A percentile compares a stretch with the other conserved stretches of the same genome.
These are phyloP conservation scores for Cladosporium sp. DNA, from an alignment of 2,329 filamentous ascomycete genomes.

Conservation along the genomic window DNA sequence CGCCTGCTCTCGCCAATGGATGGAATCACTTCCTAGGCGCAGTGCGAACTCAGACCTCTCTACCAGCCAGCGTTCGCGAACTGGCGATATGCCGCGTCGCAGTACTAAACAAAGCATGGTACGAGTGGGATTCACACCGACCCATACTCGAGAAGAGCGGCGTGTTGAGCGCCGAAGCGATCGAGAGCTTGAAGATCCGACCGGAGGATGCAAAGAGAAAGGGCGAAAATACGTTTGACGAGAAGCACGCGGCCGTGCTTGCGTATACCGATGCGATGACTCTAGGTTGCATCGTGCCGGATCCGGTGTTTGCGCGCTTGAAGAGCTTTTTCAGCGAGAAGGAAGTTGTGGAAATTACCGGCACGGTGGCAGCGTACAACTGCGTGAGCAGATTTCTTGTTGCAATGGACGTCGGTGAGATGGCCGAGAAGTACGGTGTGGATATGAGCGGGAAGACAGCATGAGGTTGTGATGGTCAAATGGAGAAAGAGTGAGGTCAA, in stretches of 20 bases:
- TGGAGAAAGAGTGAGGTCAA: not conserved
- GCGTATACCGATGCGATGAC: conserved; percentile 84
- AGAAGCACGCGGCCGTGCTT: conserved; percentile 64
- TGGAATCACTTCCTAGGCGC: conserved; percentile 56
- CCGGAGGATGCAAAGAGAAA: conserved; percentile 16
- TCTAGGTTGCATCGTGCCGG: conserved; percentile 62
- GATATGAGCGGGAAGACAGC: conserved; percentile 22
- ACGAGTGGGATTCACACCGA: conserved; percentile 78
- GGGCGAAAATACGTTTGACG: conserved; percentile 40
- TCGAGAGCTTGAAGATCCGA: conserved; percentile 40
- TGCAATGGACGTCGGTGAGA: conserved; percentile 63
- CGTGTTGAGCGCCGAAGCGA: conserved; percentile 50
- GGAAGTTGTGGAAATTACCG: conserved; percentile 77
- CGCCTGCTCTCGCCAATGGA: conserved; percentile 53
- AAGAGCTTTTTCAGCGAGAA: conserved; percentile 60
- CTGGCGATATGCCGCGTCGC: conserved; percentile 78
- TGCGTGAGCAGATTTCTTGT: conserved; percentile 82
- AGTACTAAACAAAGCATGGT: conserved; percentile 75
- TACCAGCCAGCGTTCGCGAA: conserved; percentile 59
- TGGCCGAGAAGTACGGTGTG: conserved; percentile 29
- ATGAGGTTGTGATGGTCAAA: too few species aligned
- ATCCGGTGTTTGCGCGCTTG: conserved; percentile 63
- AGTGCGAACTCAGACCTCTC: conserved; percentile 50
- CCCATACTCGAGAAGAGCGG: conserved; percentile 63
- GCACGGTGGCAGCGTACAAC: conserved; percentile 76